Evolutionary conservation across 305 asterid species (phyloP).

Genomic region (Solanum chacoense): DNA sequence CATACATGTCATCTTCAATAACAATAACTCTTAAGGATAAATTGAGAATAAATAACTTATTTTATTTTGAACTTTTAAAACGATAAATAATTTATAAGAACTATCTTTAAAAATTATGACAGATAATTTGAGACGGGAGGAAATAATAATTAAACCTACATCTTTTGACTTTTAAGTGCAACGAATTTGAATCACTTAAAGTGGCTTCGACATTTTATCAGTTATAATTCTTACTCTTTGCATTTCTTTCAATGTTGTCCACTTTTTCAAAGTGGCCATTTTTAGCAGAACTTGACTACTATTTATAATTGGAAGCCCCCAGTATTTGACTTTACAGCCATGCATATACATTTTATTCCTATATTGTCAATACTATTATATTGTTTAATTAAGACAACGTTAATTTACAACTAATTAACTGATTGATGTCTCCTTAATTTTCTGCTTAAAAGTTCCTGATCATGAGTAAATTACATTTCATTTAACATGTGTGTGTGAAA

Average conservation of each 20-base stretch:
- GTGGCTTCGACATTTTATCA: neutral
- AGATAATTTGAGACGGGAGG: neutral
- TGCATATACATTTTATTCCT: neutral
- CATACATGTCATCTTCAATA: neutral
- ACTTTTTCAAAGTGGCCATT: neutral
- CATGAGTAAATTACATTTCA: neutral
- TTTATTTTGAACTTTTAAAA: neutral
- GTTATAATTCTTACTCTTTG: neutral
- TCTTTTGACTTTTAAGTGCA: neutral
- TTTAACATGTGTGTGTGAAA: neutral
- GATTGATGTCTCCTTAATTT: neutral
- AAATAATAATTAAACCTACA: neutral
- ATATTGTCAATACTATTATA: neutral
- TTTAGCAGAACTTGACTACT: neutral
- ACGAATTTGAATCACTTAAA: neutral
- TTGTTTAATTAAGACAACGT: neutral
- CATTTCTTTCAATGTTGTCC: neutral
- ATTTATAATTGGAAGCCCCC: neutral
- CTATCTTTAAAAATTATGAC: neutral
- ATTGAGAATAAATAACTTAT: neutral
- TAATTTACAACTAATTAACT: neutral
- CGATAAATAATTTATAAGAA: neutral
- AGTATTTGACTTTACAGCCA: neutral
- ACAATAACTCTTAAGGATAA: neutral
- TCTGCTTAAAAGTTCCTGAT: neutral